These are phyloP conservation scores for Solanum sejunctum DNA, from an alignment of 257 asterid species.

Conservation along the genomic window DNA sequence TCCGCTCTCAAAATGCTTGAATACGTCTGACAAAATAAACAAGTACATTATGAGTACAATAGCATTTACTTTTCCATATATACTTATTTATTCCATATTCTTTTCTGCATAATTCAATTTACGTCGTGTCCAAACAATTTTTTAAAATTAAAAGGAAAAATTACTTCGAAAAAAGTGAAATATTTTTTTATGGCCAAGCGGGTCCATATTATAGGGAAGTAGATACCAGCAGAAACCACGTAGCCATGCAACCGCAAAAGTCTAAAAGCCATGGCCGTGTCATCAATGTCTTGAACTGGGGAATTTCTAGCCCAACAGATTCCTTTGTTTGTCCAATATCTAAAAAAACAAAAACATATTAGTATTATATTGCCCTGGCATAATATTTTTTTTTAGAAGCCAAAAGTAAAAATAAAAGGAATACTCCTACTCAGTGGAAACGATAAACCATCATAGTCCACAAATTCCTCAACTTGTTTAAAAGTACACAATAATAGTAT, in stretches of 20 bases:
- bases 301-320: slow-evolving; percentile 89
- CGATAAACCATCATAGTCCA: neutral
- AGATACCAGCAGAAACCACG: slow-evolving; percentile 55
- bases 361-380: neutral
- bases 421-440: neutral
- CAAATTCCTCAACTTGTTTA: neutral
- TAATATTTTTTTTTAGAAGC: no score
- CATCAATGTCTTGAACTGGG: slow-evolving; percentile 65
- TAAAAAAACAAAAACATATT: neutral
- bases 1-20: slow-evolving; percentile 43
- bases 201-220: neutral
- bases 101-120: no score
- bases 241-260: slow-evolving; percentile 78
- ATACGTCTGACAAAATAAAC: slow-evolving; percentile 37
- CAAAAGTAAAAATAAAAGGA: neutral
- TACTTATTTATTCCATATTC: no score
- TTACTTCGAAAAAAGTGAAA: no score
- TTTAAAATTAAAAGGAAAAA: no score
- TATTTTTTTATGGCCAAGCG: neutral
- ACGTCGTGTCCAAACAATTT: no score
- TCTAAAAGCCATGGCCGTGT: slow-evolving; percentile 94
- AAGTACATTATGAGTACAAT: neutral
- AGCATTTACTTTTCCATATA: no score
- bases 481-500: neutral
- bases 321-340: slow-evolving; percentile 72